Evolutionary conservation across 768 basidiomycete species (phyloP).

Genomic region (Tulasnella sp.): DNA sequence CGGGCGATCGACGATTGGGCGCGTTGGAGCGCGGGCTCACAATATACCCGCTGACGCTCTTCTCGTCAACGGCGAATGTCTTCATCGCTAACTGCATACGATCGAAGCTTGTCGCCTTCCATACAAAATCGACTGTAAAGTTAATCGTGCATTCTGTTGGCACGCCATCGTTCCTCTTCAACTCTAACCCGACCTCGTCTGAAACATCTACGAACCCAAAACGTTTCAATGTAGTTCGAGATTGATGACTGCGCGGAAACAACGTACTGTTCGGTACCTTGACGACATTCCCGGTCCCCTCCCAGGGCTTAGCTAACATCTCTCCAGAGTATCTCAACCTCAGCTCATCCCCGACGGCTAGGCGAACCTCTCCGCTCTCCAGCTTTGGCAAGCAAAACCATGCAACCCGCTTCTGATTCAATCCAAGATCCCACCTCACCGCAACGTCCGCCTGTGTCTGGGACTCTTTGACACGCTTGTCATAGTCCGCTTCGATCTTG

Average conservation of each 20-base stretch:
- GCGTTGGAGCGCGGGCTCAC: slow-evolving; percentile 37
- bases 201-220: slow-evolving; percentile 60
- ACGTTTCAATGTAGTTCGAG: background rate
- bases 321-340: slow-evolving; percentile 82
- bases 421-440: slow-evolving; percentile 92
- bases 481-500: slow-evolving; percentile 99
- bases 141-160: slow-evolving; percentile 90
- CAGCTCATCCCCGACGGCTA: slow-evolving; percentile 94
- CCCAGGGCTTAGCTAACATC: slow-evolving; percentile 31
- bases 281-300: slow-evolving; percentile 90
- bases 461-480: slow-evolving; percentile 93
- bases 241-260: background rate
- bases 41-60: slow-evolving; percentile 98
- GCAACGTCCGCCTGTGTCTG: slow-evolving; percentile 97
- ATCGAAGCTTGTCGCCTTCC: slow-evolving; percentile 99
- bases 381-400: slow-evolving; percentile 96
- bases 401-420: slow-evolving; percentile 98
- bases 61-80: slow-evolving; percentile 98
- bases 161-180: slow-evolving; percentile 82
- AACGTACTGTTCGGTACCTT: slow-evolving; percentile 91
- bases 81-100: slow-evolving; percentile 99
- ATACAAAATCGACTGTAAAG: slow-evolving; percentile 97
- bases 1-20: background rate
- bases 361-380: slow-evolving; percentile 92
- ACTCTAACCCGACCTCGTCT: slow-evolving; percentile 92